Evolutionary conservation across 345 rosid species (phyloP).

Genomic region (Gossypium sturtianum): DNA sequence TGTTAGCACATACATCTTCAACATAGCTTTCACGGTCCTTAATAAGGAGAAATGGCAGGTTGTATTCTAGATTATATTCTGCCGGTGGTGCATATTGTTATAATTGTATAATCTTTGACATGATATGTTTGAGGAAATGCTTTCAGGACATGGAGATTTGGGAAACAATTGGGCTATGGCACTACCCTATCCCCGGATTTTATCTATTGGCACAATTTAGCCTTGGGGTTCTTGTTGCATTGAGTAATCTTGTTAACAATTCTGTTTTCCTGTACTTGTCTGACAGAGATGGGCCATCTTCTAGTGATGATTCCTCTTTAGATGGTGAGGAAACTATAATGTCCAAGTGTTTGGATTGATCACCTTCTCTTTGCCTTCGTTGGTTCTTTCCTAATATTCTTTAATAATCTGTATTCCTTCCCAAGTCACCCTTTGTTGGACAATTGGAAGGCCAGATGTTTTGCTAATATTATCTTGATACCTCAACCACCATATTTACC

Average conservation of each 20-base stretch:
- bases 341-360: not conserved
- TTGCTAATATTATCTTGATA: not conserved
- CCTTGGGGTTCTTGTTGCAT: constrained; percentile 17
- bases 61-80: not conserved
- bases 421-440: not conserved
- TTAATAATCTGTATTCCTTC: not conserved
- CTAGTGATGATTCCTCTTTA: constrained; percentile 6
- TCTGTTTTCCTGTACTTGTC: constrained; percentile 13
- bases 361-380: not conserved
- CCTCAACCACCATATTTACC: not conserved
- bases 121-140: not conserved
- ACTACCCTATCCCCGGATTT: constrained; percentile 18
- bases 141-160: constrained; percentile 18
- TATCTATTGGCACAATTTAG: constrained; percentile 16
- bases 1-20: constrained; percentile 18
- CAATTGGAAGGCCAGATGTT: not conserved
- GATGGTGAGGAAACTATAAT: constrained; percentile 4
- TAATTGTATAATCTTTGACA: not conserved
- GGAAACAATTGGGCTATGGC: constrained; percentile 19
- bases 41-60: constrained; percentile 11
- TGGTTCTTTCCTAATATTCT: not conserved
- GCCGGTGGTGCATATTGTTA: not conserved
- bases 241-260: constrained; percentile 20
- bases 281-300: constrained; percentile 10
- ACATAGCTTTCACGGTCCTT: constrained; percentile 13